Evolutionary conservation across 192 early-diverging fungal genomes (phyloP).

Genomic region (Coemansia sp.): DNA sequence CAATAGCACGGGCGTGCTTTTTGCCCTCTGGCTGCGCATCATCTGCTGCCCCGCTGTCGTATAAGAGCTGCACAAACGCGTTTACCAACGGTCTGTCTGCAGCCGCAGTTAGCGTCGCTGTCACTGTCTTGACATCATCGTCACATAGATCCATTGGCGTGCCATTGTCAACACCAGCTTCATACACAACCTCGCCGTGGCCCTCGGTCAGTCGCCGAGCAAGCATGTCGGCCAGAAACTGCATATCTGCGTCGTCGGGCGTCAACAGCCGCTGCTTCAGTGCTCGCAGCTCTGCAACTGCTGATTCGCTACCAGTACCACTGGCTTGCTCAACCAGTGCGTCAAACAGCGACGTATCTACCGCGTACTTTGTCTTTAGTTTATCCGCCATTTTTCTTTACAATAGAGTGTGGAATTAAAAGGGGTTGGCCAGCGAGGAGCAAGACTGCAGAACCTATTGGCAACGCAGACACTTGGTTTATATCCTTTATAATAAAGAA

Average conservation of each 20-base stretch:
- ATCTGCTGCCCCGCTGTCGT: conserved; percentile 23
- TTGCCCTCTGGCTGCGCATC: background rate
- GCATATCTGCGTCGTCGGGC: conserved; percentile 47
- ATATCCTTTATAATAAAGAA: background rate
- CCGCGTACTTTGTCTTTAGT: conserved; percentile 33
- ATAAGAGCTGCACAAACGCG: conserved; percentile 39
- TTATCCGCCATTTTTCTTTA: background rate
- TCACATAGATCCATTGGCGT: conserved; percentile 64
- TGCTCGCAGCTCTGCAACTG: conserved; percentile 3
- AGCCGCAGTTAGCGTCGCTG: conserved; percentile 43
- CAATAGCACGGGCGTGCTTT: conserved; percentile 24
- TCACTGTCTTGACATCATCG: conserved; percentile 48
- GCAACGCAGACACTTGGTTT: too few species aligned
- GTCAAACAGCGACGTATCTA: conserved; percentile 49
- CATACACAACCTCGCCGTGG: conserved; percentile 74
- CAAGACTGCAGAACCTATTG: too few species aligned
- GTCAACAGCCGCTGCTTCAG: conserved; percentile 58
- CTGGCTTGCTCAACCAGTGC: conserved; percentile 41
- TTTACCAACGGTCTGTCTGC: conserved; percentile 12
- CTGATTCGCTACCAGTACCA: background rate
- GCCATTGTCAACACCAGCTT: conserved; percentile 78
- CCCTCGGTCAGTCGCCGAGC: conserved; percentile 56
- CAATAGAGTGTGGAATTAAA: background rate
- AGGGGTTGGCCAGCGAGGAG: background rate
- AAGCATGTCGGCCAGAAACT: conserved; percentile 49